Conservation (phyloP, 1,284 basidiomycete species). For the Ganoderma lingzhi region DNA sequence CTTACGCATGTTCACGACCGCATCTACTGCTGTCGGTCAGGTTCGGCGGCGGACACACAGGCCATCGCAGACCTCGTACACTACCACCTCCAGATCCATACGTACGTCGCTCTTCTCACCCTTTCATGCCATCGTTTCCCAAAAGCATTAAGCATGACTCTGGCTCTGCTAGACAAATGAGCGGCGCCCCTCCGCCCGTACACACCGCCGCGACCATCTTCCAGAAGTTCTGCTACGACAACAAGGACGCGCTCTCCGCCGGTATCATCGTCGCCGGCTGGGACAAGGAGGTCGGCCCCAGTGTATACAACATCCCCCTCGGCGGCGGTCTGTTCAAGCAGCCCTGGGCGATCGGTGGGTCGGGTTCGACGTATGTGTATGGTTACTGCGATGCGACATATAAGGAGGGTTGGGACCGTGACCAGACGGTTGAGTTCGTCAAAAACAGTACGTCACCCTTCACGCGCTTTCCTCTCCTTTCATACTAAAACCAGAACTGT, state of each 20-base stretch:
- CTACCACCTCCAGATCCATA: constrained; percentile 85
- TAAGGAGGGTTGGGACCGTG: constrained; percentile 90
- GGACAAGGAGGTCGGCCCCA: constrained; percentile 94
- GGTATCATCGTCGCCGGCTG: constrained; percentile 99
- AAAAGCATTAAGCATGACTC: neutral
- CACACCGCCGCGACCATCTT: constrained; percentile 87
- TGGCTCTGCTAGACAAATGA: constrained; percentile 62
- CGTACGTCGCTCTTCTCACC: constrained; percentile 51
- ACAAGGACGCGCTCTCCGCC: constrained; percentile 90
- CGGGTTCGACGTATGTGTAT: constrained; percentile 98
- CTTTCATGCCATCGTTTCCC: neutral
- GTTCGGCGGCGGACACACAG: constrained; percentile 98
- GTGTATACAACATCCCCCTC: constrained; percentile 96
- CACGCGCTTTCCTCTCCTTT: constrained; percentile 44
- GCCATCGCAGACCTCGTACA: constrained; percentile 95
- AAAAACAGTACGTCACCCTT: constrained; percentile 77
- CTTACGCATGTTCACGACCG: constrained; percentile 97
- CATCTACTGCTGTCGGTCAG: constrained; percentile 98
- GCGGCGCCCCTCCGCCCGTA: constrained; percentile 79
- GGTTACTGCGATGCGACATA: constrained; percentile 99
- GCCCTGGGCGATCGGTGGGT: constrained; percentile 97
- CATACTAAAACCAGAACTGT: constrained; percentile 10
- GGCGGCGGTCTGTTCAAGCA: constrained; percentile 95
- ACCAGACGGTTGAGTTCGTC: constrained; percentile 94
- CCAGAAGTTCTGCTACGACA: constrained; percentile 92